A percentile compares a stretch with the other conserved stretches of the same genome.
Conservation (phyloP, 2,329 filamentous ascomycete species). For the Beauveria asiatica region DNA sequence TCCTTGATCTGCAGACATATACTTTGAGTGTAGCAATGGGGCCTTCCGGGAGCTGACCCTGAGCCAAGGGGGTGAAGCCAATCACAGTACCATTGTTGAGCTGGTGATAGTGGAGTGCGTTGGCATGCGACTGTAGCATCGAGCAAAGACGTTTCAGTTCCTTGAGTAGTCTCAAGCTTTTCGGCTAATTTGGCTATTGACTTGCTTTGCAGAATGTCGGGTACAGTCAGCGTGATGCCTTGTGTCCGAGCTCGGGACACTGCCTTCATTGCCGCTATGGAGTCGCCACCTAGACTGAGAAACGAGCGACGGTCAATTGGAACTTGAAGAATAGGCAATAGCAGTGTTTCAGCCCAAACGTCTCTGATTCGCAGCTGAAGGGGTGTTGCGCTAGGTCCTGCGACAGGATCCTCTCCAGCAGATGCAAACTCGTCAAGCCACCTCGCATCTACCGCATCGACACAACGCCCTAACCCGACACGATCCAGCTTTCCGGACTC, state of each 20-base stretch:
- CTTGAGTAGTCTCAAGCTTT: neutral
- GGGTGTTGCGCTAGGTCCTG: slow-evolving; percentile 10
- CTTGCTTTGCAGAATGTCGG: neutral
- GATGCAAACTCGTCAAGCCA: neutral
- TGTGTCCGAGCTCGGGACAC: slow-evolving; percentile 9
- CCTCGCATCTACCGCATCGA: neutral
- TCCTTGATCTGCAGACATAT: neutral
- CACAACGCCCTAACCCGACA: neutral
- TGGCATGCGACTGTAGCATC: neutral
- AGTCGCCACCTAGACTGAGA: slow-evolving; percentile 16
- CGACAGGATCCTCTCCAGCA: neutral
- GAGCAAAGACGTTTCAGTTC: neutral
- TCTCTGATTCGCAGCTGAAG: slow-evolving; percentile 20
- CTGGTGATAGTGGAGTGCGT: neutral
- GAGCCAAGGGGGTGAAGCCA: neutral
- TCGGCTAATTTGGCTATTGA: neutral
- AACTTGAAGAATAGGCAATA: neutral
- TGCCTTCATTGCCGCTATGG: slow-evolving; percentile 16
- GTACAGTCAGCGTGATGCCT: slow-evolving; percentile 11
- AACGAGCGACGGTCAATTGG: slow-evolving; percentile 10
- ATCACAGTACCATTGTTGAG: neutral
- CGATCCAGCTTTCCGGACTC: slow-evolving; percentile 29
- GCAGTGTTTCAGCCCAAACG: slow-evolving; percentile 13
- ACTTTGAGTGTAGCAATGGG: neutral
- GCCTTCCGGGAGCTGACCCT: neutral